Base-by-base conservation (phyloP, 495 filamentous ascomycete species). In the Astrocystis sublimbata region DNA sequence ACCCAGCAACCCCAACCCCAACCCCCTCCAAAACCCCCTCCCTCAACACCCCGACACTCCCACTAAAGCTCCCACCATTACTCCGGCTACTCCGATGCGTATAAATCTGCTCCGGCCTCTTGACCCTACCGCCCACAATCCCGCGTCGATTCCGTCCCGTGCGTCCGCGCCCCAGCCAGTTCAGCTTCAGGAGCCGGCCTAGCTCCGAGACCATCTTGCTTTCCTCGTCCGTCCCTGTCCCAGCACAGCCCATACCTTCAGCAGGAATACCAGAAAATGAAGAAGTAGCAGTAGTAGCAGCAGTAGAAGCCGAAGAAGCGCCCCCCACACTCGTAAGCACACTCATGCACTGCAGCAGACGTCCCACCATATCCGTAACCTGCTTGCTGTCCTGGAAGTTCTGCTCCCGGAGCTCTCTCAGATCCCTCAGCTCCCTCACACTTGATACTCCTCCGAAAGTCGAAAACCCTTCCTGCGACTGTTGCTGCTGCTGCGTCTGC, bases 321-420 rank as follows among this genome's bases (percentile, higher is more conserved):
- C n/a, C n/a, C n/a, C 60, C 40, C 68, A 96, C 84, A 64, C 87
- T 88, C 9, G 90, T 89, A 1, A 98, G 79, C 9, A 98, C 93
- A 67, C 87, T 90, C 73, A 98, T 88, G 71, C 96, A 98, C 76
- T 98, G 94, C 62, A 98, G 82, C 92, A 98, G 96, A 58, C 96
- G 82, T 1, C 92, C 94, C 8, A 96, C 93, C 56, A 92, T 96
- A 62, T 97, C 92, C 13, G 94, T 97, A 26, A 96, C 83, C 61
- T 93, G 88, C 24, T 92, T 90, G n/a, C 86, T 86, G 67, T 92
- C 90, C 63, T 86, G 81, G 12, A 83, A 77, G 50, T 81, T 84
- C 58, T 80, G 78, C 57, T 73, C 71, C 49, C 71, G 73, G 31
- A 76, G n/a, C n/a, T n/a, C n/a, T n/a, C n/a, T n/a, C n/a, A n/a